Evolutionary conservation across 2,329 filamentous ascomycete species (phyloP).

Genomic region (Aspergillus ruber): DNA sequence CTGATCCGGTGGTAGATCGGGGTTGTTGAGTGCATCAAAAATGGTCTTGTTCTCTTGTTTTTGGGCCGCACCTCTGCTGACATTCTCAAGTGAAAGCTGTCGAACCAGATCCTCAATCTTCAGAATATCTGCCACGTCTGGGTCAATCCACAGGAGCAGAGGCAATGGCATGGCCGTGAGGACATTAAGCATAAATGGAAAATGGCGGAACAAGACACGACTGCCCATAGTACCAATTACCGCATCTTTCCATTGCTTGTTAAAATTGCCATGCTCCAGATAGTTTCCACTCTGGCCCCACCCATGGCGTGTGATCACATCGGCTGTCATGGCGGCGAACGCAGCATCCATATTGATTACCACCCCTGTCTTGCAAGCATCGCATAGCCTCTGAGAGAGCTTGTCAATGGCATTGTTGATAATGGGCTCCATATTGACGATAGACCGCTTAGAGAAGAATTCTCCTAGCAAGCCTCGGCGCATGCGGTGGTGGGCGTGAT

Average conservation of each 20-base stretch:
- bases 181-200: constrained; percentile 11
- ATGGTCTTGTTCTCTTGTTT: constrained; percentile 8
- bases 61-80: background rate
- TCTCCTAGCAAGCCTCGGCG: constrained; percentile 36
- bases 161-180: background rate
- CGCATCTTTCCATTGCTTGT: constrained; percentile 13
- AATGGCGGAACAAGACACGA: constrained; percentile 20
- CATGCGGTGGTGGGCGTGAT: constrained; percentile 37
- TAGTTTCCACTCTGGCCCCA: constrained; percentile 28
- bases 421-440: constrained; percentile 31
- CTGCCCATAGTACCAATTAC: constrained; percentile 19
- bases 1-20: constrained; percentile 30
- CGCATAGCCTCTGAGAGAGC: constrained; percentile 20
- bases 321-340: constrained; percentile 26
- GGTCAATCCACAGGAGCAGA: background rate
- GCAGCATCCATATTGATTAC: constrained; percentile 19
- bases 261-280: constrained; percentile 18
- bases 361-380: constrained; percentile 7
- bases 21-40: constrained; percentile 26
- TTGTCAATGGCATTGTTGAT: constrained; percentile 30
- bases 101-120: background rate
- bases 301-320: constrained; percentile 35
- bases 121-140: background rate
- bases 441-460: constrained; percentile 40
- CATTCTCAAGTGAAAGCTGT: constrained; percentile 3